phyloP scores from a whole-genome alignment of 441 rosid species.

The Erodium moschatum region DNA sequence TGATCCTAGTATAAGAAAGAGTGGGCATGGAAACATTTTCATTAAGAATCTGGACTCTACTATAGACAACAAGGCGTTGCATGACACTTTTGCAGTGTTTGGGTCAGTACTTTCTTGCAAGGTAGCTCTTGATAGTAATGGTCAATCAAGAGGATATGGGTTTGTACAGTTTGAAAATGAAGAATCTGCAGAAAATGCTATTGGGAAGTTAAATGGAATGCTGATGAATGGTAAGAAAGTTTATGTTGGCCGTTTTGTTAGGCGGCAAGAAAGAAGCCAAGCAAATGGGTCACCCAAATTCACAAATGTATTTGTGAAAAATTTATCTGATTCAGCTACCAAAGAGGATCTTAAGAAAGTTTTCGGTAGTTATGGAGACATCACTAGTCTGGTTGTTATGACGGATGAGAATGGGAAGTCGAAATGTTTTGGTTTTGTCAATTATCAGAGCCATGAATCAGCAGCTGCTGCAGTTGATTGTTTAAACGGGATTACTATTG shows the following conservation, averaged over 20 bases:
- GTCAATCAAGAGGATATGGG: constrained; percentile 53
- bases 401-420: constrained; percentile 53
- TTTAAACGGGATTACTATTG: constrained; percentile 40
- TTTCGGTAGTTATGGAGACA: constrained; percentile 45
- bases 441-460: constrained; percentile 42
- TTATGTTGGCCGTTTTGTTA: constrained; percentile 25
- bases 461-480: constrained; percentile 55
- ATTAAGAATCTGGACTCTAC: constrained; percentile 58
- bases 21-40: constrained; percentile 66
- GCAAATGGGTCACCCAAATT: constrained; percentile 35
- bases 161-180: constrained; percentile 58
- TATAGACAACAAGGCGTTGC: constrained; percentile 53
- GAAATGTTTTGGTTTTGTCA: constrained; percentile 73
- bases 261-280: constrained; percentile 32
- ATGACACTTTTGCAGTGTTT: constrained; percentile 49
- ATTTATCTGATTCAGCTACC: constrained; percentile 43
- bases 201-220: constrained; percentile 55
- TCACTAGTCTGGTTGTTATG: constrained; percentile 58
- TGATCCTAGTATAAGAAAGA: constrained; percentile 57
- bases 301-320: constrained; percentile 64
- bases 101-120: constrained; percentile 68
- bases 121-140: constrained; percentile 43
- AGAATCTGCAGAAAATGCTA: constrained; percentile 51
- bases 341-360: constrained; percentile 54
- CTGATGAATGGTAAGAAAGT: constrained; percentile 60